Evolutionary conservation across 192 early-diverging fungal genomes (phyloP).

Genomic region (Spinellus fusiger): DNA sequence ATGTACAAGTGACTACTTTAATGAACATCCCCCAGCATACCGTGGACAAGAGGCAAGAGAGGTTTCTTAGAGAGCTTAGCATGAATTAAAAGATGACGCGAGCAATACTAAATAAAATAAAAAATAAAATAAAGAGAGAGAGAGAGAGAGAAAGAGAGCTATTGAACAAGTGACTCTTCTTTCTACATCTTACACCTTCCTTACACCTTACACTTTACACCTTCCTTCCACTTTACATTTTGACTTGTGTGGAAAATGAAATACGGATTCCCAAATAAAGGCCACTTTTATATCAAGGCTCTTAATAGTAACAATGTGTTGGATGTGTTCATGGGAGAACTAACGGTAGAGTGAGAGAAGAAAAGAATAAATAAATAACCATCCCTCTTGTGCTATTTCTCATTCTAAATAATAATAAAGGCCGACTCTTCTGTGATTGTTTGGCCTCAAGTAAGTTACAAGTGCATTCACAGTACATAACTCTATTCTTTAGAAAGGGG

Average conservation of each 20-base stretch:
- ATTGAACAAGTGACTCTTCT: too few species aligned
- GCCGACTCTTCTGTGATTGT: slow-evolving; percentile 11
- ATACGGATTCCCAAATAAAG: slow-evolving; percentile 2
- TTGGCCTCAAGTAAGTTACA: slow-evolving; percentile 10
- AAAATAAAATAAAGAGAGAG: neutral
- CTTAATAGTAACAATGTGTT: slow-evolving; percentile 11
- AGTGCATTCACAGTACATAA: neutral
- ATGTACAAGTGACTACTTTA: too few species aligned
- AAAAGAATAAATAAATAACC: neutral
- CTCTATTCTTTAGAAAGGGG: too few species aligned
- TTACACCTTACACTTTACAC: neutral
- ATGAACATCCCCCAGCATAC: too few species aligned
- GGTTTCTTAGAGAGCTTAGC: too few species aligned
- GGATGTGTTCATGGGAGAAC: slow-evolving; percentile 4
- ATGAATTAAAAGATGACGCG: too few species aligned
- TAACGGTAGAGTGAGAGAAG: neutral
- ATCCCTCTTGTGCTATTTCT: neutral
- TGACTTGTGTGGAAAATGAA: too few species aligned
- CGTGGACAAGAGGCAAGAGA: too few species aligned
- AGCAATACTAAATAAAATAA: too few species aligned
- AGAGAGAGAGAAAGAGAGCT: neutral
- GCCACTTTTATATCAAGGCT: slow-evolving; percentile 19
- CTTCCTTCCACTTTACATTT: neutral
- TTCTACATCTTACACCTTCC: too few species aligned
- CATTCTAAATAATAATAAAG: neutral